Base-by-base conservation (phyloP, 306 rosid species). In the Vigna radiata region DNA sequence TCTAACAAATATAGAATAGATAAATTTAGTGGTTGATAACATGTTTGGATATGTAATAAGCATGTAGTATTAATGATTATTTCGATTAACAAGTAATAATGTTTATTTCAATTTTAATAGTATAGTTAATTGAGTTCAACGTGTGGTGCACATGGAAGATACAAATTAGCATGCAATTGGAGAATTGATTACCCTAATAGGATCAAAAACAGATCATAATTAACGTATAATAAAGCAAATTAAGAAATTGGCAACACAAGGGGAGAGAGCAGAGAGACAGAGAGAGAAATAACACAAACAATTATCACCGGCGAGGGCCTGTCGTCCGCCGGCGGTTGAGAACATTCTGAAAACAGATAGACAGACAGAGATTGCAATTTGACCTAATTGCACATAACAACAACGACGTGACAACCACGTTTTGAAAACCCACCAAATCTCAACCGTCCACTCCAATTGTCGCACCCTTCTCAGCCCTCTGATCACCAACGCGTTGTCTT, bases 401-500 rank as follows among this genome's bases (percentile, higher is more conserved):
- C 49, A 36, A 18, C 17, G 49, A 60, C 39, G 75, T 29, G 23
- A 68, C 71, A 59, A 75, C 84, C 39, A 14, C 4, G 17, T 70
- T 53, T 43, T 55, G 0, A 10, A 19, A n/a, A 1, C 5, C 6
- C 8, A n/a, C 41, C 46, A 39, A 77, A 85, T 85, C 83, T 9
- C 0, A 23, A 61, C 83, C 80, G 77, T 75, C 65, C 58, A 60
- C 0, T 52, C 44, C 19, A 23, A 33, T 47, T 11, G 3, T 44
- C 37, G 47, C 23, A 25, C 48, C 58, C 47, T 41, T 77, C 56
- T 2, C 0, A 66, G 10, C 75, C 82, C 76, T 77, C 76, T 70
- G 46, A 84, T 75, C 10, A 14, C 8, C 48, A 31, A 53, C 90
- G 87, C 84, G 82, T 75, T 78, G 75, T 78, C 77, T 61, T 37